Conservation (phyloP, 305 asterid species). For the Plantago coronopus region DNA sequence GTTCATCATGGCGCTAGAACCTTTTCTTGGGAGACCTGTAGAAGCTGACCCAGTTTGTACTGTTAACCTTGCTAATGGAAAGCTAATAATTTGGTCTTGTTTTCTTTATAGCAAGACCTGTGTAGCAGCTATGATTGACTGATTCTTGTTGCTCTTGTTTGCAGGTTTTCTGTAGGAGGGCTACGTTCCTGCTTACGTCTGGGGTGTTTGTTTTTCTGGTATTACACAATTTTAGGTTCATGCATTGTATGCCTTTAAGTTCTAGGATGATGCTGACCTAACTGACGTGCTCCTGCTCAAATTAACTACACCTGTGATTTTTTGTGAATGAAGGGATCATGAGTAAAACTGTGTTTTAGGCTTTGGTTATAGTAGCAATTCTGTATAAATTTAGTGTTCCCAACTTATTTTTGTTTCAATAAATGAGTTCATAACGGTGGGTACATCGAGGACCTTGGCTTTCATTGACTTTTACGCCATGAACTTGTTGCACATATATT, state of each 20-base stretch:
- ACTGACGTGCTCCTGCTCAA: not conserved
- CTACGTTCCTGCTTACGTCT: slow-evolving; percentile 60
- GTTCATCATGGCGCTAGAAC: slow-evolving; percentile 60
- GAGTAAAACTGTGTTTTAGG: not conserved
- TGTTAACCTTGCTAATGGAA: slow-evolving; percentile 22
- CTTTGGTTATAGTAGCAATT: not conserved
- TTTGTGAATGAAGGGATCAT: not conserved
- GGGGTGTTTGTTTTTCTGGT: slow-evolving; percentile 84
- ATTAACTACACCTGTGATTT: not conserved
- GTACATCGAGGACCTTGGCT: slow-evolving; percentile 1
- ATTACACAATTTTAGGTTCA: slow-evolving; percentile 16
- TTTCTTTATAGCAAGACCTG: slow-evolving; percentile 11
- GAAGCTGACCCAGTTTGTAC: slow-evolving; percentile 82
- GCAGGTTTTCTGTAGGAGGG: slow-evolving; percentile 88
- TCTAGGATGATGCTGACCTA: no score
- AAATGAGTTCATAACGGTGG: not conserved
- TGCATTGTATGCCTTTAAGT: no score
- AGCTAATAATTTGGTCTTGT: slow-evolving; percentile 13
- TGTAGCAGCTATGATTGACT: slow-evolving; percentile 18
- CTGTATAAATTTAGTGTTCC: no score
- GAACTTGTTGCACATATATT: not conserved
- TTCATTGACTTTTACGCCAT: slow-evolving; percentile 8
- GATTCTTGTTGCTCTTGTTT: slow-evolving; percentile 22
- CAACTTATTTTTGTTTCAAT: no score
- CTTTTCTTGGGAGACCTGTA: slow-evolving; percentile 73